Percentiles rank a stretch among this genome's conserved stretches.
Evolutionary conservation across 2,329 filamentous ascomycete genomes (phyloP).

Genomic region (Fusarium redolens): DNA sequence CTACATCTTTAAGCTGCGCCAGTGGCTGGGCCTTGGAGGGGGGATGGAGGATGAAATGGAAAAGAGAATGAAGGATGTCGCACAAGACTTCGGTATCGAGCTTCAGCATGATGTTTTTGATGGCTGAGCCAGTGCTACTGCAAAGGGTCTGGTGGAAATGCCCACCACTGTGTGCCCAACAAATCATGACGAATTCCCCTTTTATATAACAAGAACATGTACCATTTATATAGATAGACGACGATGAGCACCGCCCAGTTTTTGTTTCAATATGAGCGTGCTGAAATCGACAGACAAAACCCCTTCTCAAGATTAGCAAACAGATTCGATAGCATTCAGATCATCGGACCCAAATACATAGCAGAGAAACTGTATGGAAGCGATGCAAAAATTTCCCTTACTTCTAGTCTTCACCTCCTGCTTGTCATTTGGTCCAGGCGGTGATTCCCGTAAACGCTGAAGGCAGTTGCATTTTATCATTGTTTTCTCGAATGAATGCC

Average conservation of each 20-base stretch:
- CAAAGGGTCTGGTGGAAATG: neutral
- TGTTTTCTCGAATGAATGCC: neutral
- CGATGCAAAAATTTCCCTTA: neutral
- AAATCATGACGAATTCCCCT: slow-evolving; percentile 15
- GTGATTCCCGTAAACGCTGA: neutral
- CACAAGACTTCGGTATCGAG: slow-evolving; percentile 91
- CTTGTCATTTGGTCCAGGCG: neutral
- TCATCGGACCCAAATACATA: neutral
- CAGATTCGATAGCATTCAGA: neutral
- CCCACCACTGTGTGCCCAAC: slow-evolving; percentile 8
- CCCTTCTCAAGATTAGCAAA: neutral
- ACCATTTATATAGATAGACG: slow-evolving; percentile 30
- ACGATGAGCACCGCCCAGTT: neutral
- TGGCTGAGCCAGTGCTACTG: slow-evolving; percentile 62
- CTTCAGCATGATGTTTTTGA: slow-evolving; percentile 90
- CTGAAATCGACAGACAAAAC: slow-evolving; percentile 5
- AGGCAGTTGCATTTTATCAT: neutral
- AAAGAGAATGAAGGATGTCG: slow-evolving; percentile 85
- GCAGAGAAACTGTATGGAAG: neutral
- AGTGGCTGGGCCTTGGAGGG: slow-evolving; percentile 79
- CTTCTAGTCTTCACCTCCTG: neutral
- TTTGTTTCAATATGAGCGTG: neutral
- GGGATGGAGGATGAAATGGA: slow-evolving; percentile 98
- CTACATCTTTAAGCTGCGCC: slow-evolving; percentile 81
- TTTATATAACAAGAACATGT: slow-evolving; percentile 12